These are phyloP conservation scores for Phialemoniopsis sp. DNA, from an alignment of 2,329 filamentous ascomycete species.

Conservation along the genomic window DNA sequence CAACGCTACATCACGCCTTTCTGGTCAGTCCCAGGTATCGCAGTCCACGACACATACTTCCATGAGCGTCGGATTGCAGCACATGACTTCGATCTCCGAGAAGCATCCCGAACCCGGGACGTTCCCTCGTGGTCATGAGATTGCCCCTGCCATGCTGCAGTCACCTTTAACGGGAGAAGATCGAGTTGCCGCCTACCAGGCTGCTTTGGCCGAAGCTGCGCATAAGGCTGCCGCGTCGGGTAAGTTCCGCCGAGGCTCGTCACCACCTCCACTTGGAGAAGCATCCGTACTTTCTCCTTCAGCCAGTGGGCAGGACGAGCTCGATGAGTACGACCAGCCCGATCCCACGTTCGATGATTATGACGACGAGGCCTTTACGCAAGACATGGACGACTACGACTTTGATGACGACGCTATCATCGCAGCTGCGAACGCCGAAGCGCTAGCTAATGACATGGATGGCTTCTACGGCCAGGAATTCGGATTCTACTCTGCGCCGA, in stretches of 20 bases:
- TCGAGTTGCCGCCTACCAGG: constrained; percentile 62
- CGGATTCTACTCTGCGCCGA: constrained; percentile 78
- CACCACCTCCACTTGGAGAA: constrained; percentile 28
- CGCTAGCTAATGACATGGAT: constrained; percentile 84
- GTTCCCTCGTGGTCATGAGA: neutral
- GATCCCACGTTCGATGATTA: constrained; percentile 40
- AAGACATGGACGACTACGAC: constrained; percentile 56
- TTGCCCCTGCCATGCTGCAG: too few species aligned
- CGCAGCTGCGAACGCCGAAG: constrained; percentile 90
- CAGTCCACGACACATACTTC: constrained; percentile 52
- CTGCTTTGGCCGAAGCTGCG: constrained; percentile 77
- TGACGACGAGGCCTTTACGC: constrained; percentile 53
- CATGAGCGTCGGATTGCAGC: constrained; percentile 27
- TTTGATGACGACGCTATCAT: constrained; percentile 88
- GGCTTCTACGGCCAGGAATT: constrained; percentile 97
- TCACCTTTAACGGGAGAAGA: constrained; percentile 8
- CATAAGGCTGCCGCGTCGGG: constrained; percentile 72
- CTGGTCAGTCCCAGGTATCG: constrained; percentile 34
- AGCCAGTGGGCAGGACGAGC: constrained; percentile 6
- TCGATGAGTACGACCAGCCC: constrained; percentile 1
- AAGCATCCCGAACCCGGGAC: neutral
- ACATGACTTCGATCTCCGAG: neutral
- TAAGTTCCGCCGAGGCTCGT: constrained; percentile 63
- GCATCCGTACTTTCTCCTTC: constrained; percentile 9
- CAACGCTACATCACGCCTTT: constrained; percentile 39